Evolutionary conservation across 192 early-diverging fungal species (phyloP), one percentile per base, ranked within the genome.

Genomic region (Oehlia diaphana): DNA sequence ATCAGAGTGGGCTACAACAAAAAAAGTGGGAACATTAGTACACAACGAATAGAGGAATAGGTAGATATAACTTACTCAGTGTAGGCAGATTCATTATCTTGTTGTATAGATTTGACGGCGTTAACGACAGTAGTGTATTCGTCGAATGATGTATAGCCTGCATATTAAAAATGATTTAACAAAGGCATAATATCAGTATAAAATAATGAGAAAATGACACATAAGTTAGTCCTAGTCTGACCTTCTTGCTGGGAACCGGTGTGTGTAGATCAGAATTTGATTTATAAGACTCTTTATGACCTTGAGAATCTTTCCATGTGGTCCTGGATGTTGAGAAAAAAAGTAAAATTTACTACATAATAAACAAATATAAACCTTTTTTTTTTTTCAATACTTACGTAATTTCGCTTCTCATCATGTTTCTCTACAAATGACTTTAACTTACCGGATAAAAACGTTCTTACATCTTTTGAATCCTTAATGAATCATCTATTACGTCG

Each of bases 351-450:
- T 69, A 37, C 1, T 69, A 69, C 35, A 39, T 35, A 69, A n/a
- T 44, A 42, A 69, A 28, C 9, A 65, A 69, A 69, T 69, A 39
- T 69, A 44, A 69, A 37, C 44, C 19, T 39, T 19, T 44, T 3
- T 69, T 69, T 69, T 69, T n/a, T 26, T n/a, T n/a, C n/a, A 69
- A 39, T 39, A 44, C 37, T 69, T 69, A 69, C 37, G 19, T 35
- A 7, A 69, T 42, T 21, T 69, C 26, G 26, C 26, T 26, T 26
- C 26, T 26, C 26, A 0, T 26, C 4, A n/a, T 12, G 35, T 4
- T 19, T 19, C 35, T 12, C 44, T 69, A 44, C 37, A 69, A 69
- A 69, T 69, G 16, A 69, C 35, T 6, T n/a, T 69, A 69, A 35
- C 6, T 69, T 35, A 35, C 31, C 21, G 26, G 26, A 1, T 69